Conservation (phyloP, 495 filamentous ascomycete genomes). For the Annulohypoxylon nitens region DNA sequence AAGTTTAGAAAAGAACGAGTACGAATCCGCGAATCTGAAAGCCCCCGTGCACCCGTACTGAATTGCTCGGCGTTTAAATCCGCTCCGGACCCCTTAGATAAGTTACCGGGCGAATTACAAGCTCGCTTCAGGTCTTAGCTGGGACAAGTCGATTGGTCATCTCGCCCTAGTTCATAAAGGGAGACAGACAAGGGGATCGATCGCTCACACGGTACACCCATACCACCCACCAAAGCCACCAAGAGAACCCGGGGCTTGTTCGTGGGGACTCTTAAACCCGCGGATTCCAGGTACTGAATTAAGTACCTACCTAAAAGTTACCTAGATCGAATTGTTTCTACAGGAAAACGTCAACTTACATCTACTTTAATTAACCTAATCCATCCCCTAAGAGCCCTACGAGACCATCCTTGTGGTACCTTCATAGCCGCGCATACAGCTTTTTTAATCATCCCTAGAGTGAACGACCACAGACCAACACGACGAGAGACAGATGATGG, state of each 20-base stretch:
- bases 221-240: background rate
- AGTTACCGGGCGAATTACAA: constrained; percentile 33
- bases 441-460: constrained; percentile 12
- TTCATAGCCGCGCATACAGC: constrained; percentile 15
- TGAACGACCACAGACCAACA: constrained; percentile 28
- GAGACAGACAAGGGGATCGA: constrained; percentile 41
- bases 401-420: constrained; percentile 24
- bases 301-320: constrained; percentile 41
- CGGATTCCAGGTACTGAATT: constrained; percentile 33
- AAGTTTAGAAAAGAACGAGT: constrained; percentile 45
- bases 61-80: constrained; percentile 37
- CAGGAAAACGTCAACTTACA: constrained; percentile 37
- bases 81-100: constrained; percentile 32
- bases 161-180: constrained; percentile 34
- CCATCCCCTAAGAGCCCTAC: constrained; percentile 17
- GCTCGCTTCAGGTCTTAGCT: constrained; percentile 25
- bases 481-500: constrained; percentile 52
- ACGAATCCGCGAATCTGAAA: constrained; percentile 33
- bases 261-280: constrained; percentile 41
- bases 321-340: constrained; percentile 37
- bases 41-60: constrained; percentile 14
- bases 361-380: constrained; percentile 17
- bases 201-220: constrained; percentile 20
- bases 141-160: constrained; percentile 39
- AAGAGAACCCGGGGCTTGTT: constrained; percentile 1